A percentile compares a stretch with the other conserved stretches of the same genome.
phyloP scores from a whole-genome alignment of 169 alveolate species.

The Cyclospora cayetanensis region DNA sequence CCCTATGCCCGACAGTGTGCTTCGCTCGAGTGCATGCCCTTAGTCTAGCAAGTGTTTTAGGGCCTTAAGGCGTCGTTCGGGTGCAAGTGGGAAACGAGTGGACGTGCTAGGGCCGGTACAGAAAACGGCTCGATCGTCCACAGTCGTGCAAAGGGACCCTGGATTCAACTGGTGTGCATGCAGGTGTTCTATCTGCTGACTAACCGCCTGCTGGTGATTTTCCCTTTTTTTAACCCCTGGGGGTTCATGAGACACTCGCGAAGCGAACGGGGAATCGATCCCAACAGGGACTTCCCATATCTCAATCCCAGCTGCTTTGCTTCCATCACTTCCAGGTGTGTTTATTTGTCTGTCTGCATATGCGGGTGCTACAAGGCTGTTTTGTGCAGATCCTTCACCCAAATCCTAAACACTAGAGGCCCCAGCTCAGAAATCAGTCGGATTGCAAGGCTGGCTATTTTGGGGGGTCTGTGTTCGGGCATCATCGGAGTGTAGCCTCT shows the following conservation, averaged over 20 bases:
- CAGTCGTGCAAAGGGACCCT: too few relatives aligned
- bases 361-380: neutral
- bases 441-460: neutral
- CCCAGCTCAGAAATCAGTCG: too few relatives aligned
- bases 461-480: too few relatives aligned
- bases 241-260: constrained; percentile 37
- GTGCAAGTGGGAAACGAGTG: too few relatives aligned
- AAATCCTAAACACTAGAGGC: neutral
- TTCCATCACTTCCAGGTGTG: constrained; percentile 6
- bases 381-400: too few relatives aligned
- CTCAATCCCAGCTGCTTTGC: neutral
- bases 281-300: constrained; percentile 73
- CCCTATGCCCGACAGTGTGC: constrained; percentile 12
- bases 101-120: too few relatives aligned
- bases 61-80: too few relatives aligned
- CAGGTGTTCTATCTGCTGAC: constrained; percentile 30
- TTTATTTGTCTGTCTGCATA: too few relatives aligned
- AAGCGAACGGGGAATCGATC: constrained; percentile 59
- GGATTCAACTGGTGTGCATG: neutral
- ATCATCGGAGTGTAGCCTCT: too few relatives aligned
- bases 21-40: too few relatives aligned
- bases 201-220: constrained; percentile 28
- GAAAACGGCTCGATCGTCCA: too few relatives aligned
- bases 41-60: too few relatives aligned
- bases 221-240: constrained; percentile 41